Evolutionary conservation across 2,329 filamentous ascomycete genomes (phyloP).

Genomic region (Phialophora chinensis): DNA sequence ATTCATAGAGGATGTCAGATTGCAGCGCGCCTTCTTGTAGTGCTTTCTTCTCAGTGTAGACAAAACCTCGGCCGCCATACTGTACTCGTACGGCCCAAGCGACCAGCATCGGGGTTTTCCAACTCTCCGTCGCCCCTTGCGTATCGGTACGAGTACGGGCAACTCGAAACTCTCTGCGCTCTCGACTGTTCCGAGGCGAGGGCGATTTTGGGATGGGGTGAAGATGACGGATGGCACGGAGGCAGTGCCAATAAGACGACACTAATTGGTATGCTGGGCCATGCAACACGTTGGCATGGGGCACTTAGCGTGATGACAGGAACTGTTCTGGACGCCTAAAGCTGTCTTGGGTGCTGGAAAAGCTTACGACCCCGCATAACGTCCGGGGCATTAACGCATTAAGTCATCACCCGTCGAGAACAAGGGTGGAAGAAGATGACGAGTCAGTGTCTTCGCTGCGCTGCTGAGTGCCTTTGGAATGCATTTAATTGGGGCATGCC

Average conservation of each 20-base stretch:
- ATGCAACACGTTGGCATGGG: not conserved
- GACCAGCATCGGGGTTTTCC: not conserved
- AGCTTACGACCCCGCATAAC: not conserved
- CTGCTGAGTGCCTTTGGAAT: not conserved
- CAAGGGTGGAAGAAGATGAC: not conserved
- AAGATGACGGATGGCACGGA: not conserved
- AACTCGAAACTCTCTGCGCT: not conserved
- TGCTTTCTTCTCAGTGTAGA: not conserved
- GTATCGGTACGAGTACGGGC: not conserved
- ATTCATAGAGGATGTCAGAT: not conserved
- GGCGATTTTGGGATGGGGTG: not conserved
- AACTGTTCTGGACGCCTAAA: not conserved
- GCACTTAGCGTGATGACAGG: not conserved
- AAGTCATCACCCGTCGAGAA: not conserved
- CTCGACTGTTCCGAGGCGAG: not conserved
- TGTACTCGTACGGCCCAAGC: not conserved
- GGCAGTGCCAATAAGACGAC: not conserved
- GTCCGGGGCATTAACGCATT: not conserved
- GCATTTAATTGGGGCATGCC: conserved; percentile 3
- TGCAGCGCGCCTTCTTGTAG: not conserved
- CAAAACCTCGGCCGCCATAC: not conserved
- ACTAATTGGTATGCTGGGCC: not conserved
- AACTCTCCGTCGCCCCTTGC: not conserved
- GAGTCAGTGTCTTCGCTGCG: not conserved
- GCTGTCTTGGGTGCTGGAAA: not conserved